Base-by-base conservation (phyloP, 192 early-diverging fungal species). In the Pilobolus umbonatus region DNA sequence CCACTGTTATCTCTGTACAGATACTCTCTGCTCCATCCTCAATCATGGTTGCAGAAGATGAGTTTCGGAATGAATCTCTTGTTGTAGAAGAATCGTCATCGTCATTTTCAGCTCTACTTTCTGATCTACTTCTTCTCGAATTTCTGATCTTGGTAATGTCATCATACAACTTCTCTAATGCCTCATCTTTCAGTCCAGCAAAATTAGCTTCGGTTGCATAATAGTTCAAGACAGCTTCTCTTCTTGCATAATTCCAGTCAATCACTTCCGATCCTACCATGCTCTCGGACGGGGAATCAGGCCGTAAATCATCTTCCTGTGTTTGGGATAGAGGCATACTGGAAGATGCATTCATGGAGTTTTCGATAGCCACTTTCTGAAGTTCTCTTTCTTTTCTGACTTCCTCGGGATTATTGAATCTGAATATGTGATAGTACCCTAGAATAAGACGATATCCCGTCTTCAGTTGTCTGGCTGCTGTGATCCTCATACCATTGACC, bases 371-470 rank as follows among this genome's bases (percentile, higher is more conserved):
- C 1, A 52, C 29, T 38, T 64, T 64, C 54, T 73, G 65, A 3
- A 73, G 32, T 28, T 77, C 75, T 7, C 84, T 73, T 60, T 87
- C 84, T 29, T 72, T 73, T 22, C 89, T 79, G 5, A 80, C 89
- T 58, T 93, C 88, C 55, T 81, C 85, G 0, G 91, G 91, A 61
- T 93, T 76, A 53, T 88, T 92, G 49, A 91, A 88, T 1, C 90
- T 72, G 55, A 92, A 93, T 1, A 93, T 86, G 66, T 88, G 90
- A 42, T 83, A 78, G 35, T 82, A 76, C 21, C 89, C 90, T 19
- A 93, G 68, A 42, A 92, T 90, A 42, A 93, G 72, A 39, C 91
- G 84, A 57, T 75, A 87, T 3, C 90, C 90, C 0, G 85, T 88
- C 39, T 74, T 69, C 26, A 93, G 67, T 28, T 65, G 75, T 48